Evolutionary conservation across 2,329 filamentous ascomycete genomes (phyloP).

Genomic region (Phyllosticta citrichinensis): DNA sequence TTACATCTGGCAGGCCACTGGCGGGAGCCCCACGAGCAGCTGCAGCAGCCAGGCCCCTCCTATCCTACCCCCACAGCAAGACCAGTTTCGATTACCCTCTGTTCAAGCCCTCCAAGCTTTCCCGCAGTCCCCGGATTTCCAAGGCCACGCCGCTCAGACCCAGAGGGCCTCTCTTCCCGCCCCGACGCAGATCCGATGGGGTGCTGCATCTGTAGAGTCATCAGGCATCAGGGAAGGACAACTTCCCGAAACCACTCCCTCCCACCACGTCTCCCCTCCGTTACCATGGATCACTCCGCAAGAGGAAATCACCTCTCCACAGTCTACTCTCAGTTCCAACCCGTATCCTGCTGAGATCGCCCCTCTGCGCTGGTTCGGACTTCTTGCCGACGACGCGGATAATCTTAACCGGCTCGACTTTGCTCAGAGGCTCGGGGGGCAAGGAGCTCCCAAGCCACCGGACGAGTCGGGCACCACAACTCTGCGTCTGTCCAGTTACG

Average conservation of each 20-base stretch:
- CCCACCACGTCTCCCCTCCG: slow-evolving; percentile 1
- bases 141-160: neutral
- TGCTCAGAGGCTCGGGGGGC: neutral
- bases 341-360: slow-evolving; percentile 8
- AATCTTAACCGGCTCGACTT: slow-evolving; percentile 8
- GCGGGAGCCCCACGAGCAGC: neutral
- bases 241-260: neutral
- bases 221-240: neutral
- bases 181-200: slow-evolving; percentile 8
- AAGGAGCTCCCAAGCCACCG: neutral
- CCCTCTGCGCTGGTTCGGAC: slow-evolving; percentile 10
- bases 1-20: neutral
- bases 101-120: slow-evolving; percentile 3
- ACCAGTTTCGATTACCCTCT: slow-evolving; percentile 3
- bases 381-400: slow-evolving; percentile 10
- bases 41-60: neutral
- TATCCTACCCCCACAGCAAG: neutral
- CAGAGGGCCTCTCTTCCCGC: neutral
- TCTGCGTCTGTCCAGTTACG: slow-evolving; percentile 6
- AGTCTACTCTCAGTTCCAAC: slow-evolving; percentile 8
- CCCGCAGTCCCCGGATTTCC: neutral
- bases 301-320: slow-evolving; percentile 5
- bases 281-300: slow-evolving; percentile 1
- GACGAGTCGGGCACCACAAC: slow-evolving; percentile 8
- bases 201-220: slow-evolving; percentile 1